Base-by-base conservation (phyloP, 371 early-diverging fungal species). In the Circinella umbellata region DNA sequence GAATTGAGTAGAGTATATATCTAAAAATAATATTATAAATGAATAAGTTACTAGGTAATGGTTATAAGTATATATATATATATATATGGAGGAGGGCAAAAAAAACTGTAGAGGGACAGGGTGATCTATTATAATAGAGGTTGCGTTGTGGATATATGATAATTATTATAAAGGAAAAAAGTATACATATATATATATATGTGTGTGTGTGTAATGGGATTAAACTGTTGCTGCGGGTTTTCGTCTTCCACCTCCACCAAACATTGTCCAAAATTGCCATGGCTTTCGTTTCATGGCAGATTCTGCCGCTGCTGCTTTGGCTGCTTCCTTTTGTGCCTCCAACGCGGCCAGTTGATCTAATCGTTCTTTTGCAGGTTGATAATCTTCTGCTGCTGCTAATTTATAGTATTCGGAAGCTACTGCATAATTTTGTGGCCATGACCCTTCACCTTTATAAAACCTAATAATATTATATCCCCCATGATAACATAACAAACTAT, bases 401-500 rank as follows among this genome's bases (percentile, higher is more conserved):
- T 77, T 77, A 37, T 83, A 83, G 60, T 83, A 83, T 53, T 83
- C 83, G 7, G 72, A 71, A 39, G 83, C 83, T 5, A 83, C 71
- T 4, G 72, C 73, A 53, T 71, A 69, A 57, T 83, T 79, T 46
- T 76, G 79, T 11, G 72, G 73, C 83, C 80, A 83, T 27, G 27
- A 27, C 46, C 77, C 80, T 66, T 80, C 79, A 20, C 78, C 76
- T 35, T 77, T 73, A 39, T 75, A 83, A 39, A 83, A 83, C 80
- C 83, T 83, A 69, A n/a, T 9, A 27, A 27, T 2, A 27, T 27
- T 27, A 27, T 27, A 27, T 27, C 27, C 27, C 27, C 27, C 27
- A 27, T 27, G 27, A 1, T 27, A 27, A 27, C 27, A 27, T 27
- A 27, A 27, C 2, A 27, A 27, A 27, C 27, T 27, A 27, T 27